These are phyloP conservation scores for Athelia sp. DNA, from an alignment of 1,284 basidiomycete species.

Conservation along the genomic window DNA sequence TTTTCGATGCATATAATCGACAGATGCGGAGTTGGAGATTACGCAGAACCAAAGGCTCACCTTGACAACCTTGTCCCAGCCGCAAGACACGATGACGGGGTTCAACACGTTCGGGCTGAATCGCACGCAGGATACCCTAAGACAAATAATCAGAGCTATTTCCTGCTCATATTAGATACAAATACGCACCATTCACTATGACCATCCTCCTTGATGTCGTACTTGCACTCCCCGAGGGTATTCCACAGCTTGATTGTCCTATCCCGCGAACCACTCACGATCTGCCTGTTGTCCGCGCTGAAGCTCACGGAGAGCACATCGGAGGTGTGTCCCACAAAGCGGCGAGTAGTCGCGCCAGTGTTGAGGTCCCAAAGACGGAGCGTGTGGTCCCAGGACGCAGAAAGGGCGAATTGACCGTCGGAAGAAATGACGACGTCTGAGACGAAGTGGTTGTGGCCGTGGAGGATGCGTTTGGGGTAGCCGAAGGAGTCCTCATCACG, in stretches of 20 bases:
- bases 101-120: conserved; percentile 99
- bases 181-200: conserved; percentile 84
- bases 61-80: conserved; percentile 99
- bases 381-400: conserved; percentile 99
- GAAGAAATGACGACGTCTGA: conserved; percentile 99
- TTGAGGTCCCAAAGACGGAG: conserved; percentile 99
- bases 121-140: conserved; percentile 96
- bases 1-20: conserved; percentile 6
- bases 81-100: conserved; percentile 98
- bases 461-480: conserved; percentile 95
- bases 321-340: conserved; percentile 97
- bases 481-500: conserved; percentile 93
- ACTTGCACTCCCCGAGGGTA: conserved; percentile 99
- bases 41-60: conserved; percentile 46
- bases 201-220: conserved; percentile 98
- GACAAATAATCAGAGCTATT: conserved; percentile 8
- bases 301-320: conserved; percentile 98
- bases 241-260: conserved; percentile 99
- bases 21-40: neutral
- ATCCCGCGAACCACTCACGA: conserved; percentile 98
- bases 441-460: conserved; percentile 99
- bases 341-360: conserved; percentile 90
- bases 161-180: conserved; percentile 1
- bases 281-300: conserved; percentile 97
- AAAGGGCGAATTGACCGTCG: conserved; percentile 99